phyloP scores from a whole-genome alignment of 208 protist genomes.

The Naegleria gruberi region DNA sequence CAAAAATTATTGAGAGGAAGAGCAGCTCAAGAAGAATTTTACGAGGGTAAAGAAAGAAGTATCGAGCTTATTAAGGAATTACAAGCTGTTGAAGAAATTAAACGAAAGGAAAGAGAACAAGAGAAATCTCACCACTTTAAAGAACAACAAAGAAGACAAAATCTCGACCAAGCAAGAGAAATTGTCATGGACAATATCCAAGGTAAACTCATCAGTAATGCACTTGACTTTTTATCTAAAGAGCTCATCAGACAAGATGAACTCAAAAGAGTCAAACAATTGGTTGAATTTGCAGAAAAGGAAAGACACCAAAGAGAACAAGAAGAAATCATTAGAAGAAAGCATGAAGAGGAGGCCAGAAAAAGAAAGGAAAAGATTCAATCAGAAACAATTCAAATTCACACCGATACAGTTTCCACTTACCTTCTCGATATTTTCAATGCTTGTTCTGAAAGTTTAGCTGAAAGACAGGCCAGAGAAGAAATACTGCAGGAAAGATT shows the following conservation, averaged over 20 bases:
- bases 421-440: conserved; percentile 33
- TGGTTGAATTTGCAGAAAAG: conserved; percentile 56
- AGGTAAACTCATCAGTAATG: conserved; percentile 65
- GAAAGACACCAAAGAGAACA: conserved; percentile 60
- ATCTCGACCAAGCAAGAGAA: conserved; percentile 41
- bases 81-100: conserved; percentile 70
- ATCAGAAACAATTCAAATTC: conserved; percentile 50
- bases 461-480: not conserved
- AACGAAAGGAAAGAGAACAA: conserved; percentile 47
- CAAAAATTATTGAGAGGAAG: conserved; percentile 75
- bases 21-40: conserved; percentile 82
- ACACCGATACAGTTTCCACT: conserved; percentile 53
- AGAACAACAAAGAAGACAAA: conserved; percentile 41
- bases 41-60: conserved; percentile 80
- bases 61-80: conserved; percentile 77
- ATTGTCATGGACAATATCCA: conserved; percentile 53
- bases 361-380: conserved; percentile 64
- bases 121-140: conserved; percentile 26
- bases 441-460: not conserved
- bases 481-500: not conserved
- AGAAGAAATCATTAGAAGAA: conserved; percentile 57
- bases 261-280: conserved; percentile 44
- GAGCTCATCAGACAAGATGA: conserved; percentile 69
- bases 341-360: conserved; percentile 53
- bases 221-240: conserved; percentile 68